These are phyloP conservation scores for Penicillium freii DNA, from an alignment of 2,329 filamentous ascomycete genomes.

Conservation along the genomic window DNA sequence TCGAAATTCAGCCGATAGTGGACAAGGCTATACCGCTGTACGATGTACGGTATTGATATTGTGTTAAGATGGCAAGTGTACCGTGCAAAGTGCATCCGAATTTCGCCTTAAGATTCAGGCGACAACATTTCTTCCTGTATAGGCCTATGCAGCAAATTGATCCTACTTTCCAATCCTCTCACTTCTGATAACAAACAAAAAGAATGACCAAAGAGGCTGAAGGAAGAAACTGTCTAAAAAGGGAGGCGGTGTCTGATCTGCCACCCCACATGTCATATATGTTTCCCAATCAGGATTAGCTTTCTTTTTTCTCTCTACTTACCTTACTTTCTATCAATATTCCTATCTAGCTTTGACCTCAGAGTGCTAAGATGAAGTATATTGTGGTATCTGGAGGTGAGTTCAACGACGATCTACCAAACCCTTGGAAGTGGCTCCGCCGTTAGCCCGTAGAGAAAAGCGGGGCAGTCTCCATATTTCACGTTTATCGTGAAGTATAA, in stretches of 20 bases:
- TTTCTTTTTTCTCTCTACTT: background rate
- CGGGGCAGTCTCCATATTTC: background rate
- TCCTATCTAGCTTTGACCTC: background rate
- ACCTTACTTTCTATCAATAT: background rate
- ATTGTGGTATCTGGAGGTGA: conserved; percentile 75
- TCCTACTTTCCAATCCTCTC: background rate
- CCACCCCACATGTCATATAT: background rate
- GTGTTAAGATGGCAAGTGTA: background rate
- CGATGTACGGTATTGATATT: background rate
- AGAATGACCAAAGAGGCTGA: background rate
- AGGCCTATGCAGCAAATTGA: too few species aligned
- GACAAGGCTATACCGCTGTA: background rate
- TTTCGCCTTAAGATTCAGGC: background rate
- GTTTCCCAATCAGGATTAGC: background rate
- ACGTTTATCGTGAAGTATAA: background rate
- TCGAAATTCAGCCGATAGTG: background rate
- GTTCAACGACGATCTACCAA: conserved; percentile 20
- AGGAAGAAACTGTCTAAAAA: background rate
- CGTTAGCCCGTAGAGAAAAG: background rate
- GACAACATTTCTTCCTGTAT: too few species aligned
- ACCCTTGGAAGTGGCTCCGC: background rate
- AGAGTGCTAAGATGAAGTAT: conserved; percentile 66
- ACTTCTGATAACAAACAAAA: background rate
- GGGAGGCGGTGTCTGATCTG: background rate
- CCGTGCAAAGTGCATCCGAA: background rate